These are phyloP conservation scores for Colletotrichum tanaceti DNA, from an alignment of 2,329 filamentous ascomycete genomes.

Conservation along the genomic window DNA sequence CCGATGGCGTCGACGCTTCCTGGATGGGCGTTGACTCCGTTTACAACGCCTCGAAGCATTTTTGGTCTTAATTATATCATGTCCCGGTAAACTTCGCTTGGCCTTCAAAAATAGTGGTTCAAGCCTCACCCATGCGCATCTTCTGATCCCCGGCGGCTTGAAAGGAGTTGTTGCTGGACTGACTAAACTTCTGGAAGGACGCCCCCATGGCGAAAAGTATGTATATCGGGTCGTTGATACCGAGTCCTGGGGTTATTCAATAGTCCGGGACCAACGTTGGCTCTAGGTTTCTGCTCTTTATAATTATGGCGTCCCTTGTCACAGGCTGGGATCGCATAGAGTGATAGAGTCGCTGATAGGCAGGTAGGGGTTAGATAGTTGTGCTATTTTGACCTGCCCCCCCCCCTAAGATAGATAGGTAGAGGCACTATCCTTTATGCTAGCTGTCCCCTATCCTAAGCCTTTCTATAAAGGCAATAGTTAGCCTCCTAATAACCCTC, in stretches of 20 bases:
- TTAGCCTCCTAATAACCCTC: too few relatives aligned
- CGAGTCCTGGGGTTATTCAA: background rate
- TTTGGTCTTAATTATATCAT: background rate
- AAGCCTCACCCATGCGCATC: slow-evolving; percentile 14
- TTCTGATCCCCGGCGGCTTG: slow-evolving; percentile 1
- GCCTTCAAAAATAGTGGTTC: slow-evolving; percentile 7
- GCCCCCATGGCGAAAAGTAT: background rate
- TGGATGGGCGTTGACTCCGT: slow-evolving; percentile 1
- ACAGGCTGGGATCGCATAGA: too few relatives aligned
- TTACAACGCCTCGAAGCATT: background rate
- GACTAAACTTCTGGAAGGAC: background rate
- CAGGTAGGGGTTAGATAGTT: too few relatives aligned
- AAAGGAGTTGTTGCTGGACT: background rate
- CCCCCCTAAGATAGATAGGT: too few relatives aligned
- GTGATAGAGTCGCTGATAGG: too few relatives aligned
- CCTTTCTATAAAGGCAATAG: too few relatives aligned
- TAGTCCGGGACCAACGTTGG: too few relatives aligned
- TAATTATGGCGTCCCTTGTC: too few relatives aligned
- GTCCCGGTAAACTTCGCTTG: background rate
- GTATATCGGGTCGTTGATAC: slow-evolving; percentile 11
- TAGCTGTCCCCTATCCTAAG: too few relatives aligned
- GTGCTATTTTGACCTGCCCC: too few relatives aligned
- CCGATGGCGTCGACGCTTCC: background rate
- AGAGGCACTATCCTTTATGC: too few relatives aligned
- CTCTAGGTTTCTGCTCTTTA: too few relatives aligned